Base-by-base conservation (phyloP, 139 green algal genomes). In the Coelastrella sp. region DNA sequence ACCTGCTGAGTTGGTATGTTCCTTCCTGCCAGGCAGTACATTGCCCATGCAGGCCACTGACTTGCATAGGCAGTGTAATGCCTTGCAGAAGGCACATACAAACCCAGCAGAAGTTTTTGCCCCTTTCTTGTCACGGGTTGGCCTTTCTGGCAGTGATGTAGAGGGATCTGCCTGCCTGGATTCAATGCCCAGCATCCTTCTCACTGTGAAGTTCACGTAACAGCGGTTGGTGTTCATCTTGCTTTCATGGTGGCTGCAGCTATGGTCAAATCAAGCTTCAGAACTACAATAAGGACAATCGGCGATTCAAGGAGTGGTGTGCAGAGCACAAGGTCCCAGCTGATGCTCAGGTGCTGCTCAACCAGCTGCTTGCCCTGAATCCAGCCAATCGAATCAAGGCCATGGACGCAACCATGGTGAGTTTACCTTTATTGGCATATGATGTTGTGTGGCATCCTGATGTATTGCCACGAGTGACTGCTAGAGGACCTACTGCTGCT, bases 311-410 rank as follows among this genome's bases (percentile, higher is more conserved):
- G 27, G 66, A 88, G 9, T 88, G 84, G 84, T 88, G 84, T 68
- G 68, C 56, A 20, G 27, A 73, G 49, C 35, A 81, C 35, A 12
- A 90, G 17, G 57, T 85, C n/a, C 73, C 93, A 56, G 63, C 82
- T 7, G 78, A 91, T 35, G 95, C 96, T 7, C 75, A 97, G 17
- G 78, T 91, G 73, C 95, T 98, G 80, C 85, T 98, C 82, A 89
- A 95, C 61, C 89, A 92, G 49, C 90, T 98, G 93, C 94, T 98
- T 81, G 35, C 78, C 11, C 90, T 98, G 11, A 91, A 98, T 84
- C 96, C 96, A 9, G 92, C 91, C 9, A 94, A 94, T 24, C 93
- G 96, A 7, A 94, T 98, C 60, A 86, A 58, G 0, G 96, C 96
- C 5, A 60, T 78, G 6, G 92, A 95, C 6, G 95, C 96, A 0